phyloP scores from a whole-genome alignment of 257 asterid species.

The Eucommia ulmoides region DNA sequence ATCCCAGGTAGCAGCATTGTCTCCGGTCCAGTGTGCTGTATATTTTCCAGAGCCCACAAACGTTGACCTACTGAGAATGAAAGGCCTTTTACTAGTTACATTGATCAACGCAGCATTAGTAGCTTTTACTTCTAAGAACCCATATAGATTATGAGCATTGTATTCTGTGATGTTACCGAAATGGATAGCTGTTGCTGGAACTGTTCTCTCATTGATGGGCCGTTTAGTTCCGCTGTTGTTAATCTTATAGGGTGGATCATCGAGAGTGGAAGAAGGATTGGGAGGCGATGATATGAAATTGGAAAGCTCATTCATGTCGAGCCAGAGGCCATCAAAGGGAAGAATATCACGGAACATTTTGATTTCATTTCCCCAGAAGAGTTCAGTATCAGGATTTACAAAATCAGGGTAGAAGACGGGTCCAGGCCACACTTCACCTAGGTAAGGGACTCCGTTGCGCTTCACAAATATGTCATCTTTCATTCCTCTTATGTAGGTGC shows the following conservation, averaged over 20 bases:
- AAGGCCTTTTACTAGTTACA: conserved; percentile 73
- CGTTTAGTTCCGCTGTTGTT: conserved; percentile 75
- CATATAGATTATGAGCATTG: conserved; percentile 87
- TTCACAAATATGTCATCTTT: conserved; percentile 84
- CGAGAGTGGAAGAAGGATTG: conserved; percentile 73
- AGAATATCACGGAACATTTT: conserved; percentile 75
- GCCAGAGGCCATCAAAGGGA: conserved; percentile 91
- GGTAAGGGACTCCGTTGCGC: conserved; percentile 56
- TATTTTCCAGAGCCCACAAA: conserved; percentile 83
- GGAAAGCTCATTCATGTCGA: conserved; percentile 90
- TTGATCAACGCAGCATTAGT: conserved; percentile 74
- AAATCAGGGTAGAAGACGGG: conserved; percentile 89
- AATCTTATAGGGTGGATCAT: conserved; percentile 90
- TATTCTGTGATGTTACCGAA: conserved; percentile 79
- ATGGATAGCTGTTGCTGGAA: conserved; percentile 75
- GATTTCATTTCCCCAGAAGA: conserved; percentile 90
- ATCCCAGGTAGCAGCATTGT: conserved; percentile 87
- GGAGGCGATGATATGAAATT: conserved; percentile 63
- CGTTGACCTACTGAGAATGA: conserved; percentile 66
- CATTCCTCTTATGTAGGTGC: conserved; percentile 54
- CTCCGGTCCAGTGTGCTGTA: conserved; percentile 96
- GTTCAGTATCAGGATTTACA: conserved; percentile 72
- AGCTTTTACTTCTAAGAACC: conserved; percentile 70
- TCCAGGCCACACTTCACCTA: conserved; percentile 99
- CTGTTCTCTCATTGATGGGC: conserved; percentile 74